A percentile compares a stretch with the other conserved stretches of the same genome.
Evolutionary conservation across 129 eudicot species (phyloP).

Genomic region (Calendula officinalis): DNA sequence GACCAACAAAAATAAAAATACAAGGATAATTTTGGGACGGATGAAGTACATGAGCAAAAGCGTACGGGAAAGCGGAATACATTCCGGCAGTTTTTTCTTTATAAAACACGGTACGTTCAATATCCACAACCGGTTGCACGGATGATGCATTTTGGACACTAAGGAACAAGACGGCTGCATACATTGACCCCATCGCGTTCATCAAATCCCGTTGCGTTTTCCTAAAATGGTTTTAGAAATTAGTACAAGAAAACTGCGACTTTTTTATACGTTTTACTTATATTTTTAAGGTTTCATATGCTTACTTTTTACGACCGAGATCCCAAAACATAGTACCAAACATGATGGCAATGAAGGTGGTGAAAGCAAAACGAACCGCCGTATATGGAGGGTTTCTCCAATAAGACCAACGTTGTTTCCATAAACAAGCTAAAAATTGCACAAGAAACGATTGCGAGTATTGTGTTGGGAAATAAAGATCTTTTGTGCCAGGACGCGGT

Average conservation of each 20-base stretch:
- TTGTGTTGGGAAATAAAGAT: constrained; percentile 35
- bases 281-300: not conserved
- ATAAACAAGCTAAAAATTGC: constrained; percentile 44
- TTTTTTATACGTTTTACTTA: not conserved
- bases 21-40: no score
- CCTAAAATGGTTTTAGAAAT: constrained; percentile 13
- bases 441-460: constrained; percentile 37
- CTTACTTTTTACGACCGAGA: constrained; percentile 43
- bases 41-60: constrained; percentile 38
- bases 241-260: not conserved
- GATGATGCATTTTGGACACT: constrained; percentile 35
- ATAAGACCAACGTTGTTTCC: constrained; percentile 50
- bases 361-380: constrained; percentile 35
- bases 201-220: constrained; percentile 23
- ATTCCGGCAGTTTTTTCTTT: constrained; percentile 52
- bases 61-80: constrained; percentile 49
- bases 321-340: constrained; percentile 56
- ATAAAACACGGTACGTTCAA: constrained; percentile 49
- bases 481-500: constrained; percentile 39
- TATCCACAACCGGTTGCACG: constrained; percentile 45
- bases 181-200: constrained; percentile 52
- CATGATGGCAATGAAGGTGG: constrained; percentile 36
- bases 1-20: no score
- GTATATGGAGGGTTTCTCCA: constrained; percentile 51
- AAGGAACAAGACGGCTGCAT: constrained; percentile 35